Conservation (phyloP, 805 yeast genomes). For the Kodamaea sagamina region DNA sequence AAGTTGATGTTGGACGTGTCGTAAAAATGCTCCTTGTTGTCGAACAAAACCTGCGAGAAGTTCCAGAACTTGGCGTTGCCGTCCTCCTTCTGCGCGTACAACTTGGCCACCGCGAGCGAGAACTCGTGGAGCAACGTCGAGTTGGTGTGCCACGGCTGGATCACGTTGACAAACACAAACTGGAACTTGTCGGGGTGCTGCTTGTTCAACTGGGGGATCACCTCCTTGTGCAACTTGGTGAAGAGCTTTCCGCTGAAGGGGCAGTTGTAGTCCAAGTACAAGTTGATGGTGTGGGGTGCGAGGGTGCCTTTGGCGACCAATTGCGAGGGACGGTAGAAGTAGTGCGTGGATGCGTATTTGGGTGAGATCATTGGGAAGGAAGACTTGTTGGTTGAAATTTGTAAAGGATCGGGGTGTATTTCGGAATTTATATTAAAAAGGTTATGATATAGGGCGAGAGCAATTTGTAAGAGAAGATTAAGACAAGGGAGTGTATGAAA, state of each 20-base stretch:
- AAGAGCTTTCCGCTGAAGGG: constrained; percentile 70
- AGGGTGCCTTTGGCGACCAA: constrained; percentile 16
- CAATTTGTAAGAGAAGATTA: too few species aligned
- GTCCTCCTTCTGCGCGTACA: constrained; percentile 44
- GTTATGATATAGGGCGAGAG: too few species aligned
- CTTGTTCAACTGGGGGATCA: constrained; percentile 53
- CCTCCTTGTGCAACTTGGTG: constrained; percentile 50
- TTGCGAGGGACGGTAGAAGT: constrained; percentile 25
- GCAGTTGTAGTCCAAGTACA: constrained; percentile 77
- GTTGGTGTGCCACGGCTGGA: constrained; percentile 92
- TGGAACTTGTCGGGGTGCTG: constrained; percentile 53
- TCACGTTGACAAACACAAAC: constrained; percentile 66
- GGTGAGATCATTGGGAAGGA: constrained; percentile 49
- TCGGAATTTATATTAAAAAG: too few species aligned
- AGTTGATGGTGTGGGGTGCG: constrained; percentile 52
- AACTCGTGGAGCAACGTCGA: constrained; percentile 71
- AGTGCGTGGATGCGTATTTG: constrained; percentile 42
- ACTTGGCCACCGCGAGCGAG: constrained; percentile 66
- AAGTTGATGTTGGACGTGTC: constrained; percentile 60
- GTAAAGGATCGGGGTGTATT: too few species aligned
- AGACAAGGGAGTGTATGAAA: too few species aligned
- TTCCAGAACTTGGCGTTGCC: constrained; percentile 42
- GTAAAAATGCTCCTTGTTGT: constrained; percentile 53
- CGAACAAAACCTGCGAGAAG: constrained; percentile 57
- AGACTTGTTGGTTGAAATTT: too few species aligned